These are phyloP conservation scores for Ensete glaucum DNA, from an alignment of 176 grass and related monocot species.

Conservation along the genomic window DNA sequence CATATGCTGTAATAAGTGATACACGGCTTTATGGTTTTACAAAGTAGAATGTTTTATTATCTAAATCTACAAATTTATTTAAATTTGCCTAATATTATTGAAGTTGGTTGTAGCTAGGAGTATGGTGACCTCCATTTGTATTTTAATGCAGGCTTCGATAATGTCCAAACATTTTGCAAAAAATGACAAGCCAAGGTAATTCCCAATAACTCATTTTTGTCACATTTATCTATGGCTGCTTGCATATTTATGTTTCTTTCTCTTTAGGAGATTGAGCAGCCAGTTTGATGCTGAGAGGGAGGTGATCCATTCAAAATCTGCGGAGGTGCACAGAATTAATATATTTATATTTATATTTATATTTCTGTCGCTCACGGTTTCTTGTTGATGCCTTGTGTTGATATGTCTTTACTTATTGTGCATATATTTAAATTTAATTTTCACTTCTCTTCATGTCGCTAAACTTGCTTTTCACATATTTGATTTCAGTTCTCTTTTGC, in stretches of 20 bases:
- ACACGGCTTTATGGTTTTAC: background rate
- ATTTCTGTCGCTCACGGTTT: background rate
- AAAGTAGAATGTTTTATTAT: background rate
- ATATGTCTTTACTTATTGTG: background rate
- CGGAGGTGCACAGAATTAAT: background rate
- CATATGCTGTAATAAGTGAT: background rate
- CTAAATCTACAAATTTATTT: background rate
- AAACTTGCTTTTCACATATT: background rate
- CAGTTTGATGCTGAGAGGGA: conserved; percentile 35
- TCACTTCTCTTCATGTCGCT: background rate
- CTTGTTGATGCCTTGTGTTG: background rate
- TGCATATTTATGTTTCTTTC: conserved; percentile 1
- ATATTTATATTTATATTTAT: background rate
- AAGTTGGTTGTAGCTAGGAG: background rate
- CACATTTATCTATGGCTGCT: background rate
- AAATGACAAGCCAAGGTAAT: conserved; percentile 85
- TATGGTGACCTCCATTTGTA: conserved; percentile 6
- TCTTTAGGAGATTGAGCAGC: conserved; percentile 29
- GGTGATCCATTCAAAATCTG: conserved; percentile 9
- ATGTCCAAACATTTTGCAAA: conserved; percentile 93
- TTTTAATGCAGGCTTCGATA: conserved; percentile 70
- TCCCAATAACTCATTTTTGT: background rate
- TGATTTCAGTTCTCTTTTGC: too few species aligned
- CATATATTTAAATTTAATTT: background rate
- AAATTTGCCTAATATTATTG: background rate